phyloP scores from a whole-genome alignment of 257 asterid species.

The Scutellaria barbata region DNA sequence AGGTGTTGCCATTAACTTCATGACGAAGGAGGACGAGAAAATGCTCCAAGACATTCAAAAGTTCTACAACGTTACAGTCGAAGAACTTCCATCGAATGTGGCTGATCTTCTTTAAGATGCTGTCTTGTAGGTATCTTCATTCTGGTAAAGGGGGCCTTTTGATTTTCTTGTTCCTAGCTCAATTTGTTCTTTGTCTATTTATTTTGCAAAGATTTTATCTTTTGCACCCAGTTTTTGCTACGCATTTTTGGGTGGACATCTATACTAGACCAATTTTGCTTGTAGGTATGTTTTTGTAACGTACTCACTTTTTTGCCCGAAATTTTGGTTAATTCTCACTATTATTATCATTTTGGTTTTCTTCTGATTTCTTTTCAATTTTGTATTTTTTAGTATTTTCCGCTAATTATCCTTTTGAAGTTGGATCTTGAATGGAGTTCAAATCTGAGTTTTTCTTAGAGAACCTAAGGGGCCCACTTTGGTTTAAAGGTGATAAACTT shows the following conservation, averaged over 20 bases:
- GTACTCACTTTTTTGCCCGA: constrained; percentile 26
- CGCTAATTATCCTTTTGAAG: too few relatives aligned
- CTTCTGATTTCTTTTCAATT: neutral
- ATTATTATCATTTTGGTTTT: neutral
- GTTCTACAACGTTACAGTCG: constrained; percentile 68
- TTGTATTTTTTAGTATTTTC: neutral
- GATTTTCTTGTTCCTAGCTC: constrained; percentile 22
- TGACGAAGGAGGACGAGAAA: constrained; percentile 65
- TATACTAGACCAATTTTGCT: constrained; percentile 48
- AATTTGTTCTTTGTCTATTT: constrained; percentile 21
- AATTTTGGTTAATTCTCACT: constrained; percentile 31
- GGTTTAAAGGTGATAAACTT: too few relatives aligned
- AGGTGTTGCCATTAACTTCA: constrained; percentile 76
- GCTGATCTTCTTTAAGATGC: constrained; percentile 68
- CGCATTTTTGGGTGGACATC: constrained; percentile 30
- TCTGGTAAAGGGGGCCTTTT: constrained; percentile 21
- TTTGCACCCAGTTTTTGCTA: constrained; percentile 28
- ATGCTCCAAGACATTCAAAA: constrained; percentile 77
- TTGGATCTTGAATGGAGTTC: too few relatives aligned
- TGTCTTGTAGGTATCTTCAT: neutral
- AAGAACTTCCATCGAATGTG: constrained; percentile 78
- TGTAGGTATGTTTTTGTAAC: constrained; percentile 46
- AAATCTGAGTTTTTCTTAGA: too few relatives aligned
- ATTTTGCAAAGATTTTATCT: constrained; percentile 30
- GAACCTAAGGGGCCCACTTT: too few relatives aligned